phyloP scores from a whole-genome alignment of 257 asterid species.

The Solanum dulcamara region DNA sequence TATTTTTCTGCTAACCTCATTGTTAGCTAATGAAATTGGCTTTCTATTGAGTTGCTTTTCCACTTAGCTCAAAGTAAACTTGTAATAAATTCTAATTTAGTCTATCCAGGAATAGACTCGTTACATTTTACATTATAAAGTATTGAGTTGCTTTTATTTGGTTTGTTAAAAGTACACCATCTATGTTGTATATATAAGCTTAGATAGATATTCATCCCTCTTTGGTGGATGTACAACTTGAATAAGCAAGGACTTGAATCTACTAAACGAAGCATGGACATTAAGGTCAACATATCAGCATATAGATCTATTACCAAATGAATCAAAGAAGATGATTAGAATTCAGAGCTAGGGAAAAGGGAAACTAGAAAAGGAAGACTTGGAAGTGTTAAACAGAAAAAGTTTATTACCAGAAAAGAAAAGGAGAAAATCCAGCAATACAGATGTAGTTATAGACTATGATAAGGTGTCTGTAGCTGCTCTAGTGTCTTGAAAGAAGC shows the following conservation, averaged over 20 bases:
- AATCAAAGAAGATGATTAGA: neutral
- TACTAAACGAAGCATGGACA: neutral
- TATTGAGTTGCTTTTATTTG: neutral
- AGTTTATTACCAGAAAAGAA: neutral
- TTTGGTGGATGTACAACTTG: neutral
- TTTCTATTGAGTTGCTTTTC: neutral
- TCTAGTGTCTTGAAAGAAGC: conserved; percentile 6
- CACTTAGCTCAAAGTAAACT: neutral
- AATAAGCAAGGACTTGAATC: neutral
- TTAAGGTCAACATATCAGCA: neutral
- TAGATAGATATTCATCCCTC: neutral
- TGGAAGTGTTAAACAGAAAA: neutral
- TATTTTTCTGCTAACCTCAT: neutral
- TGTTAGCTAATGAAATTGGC: neutral
- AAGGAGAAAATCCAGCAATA: neutral
- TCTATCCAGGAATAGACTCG: neutral
- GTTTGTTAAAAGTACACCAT: neutral
- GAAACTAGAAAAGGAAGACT: neutral
- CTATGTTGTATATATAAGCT: neutral
- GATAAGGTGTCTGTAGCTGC: neutral
- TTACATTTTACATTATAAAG: neutral
- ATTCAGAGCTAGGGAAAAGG: neutral
- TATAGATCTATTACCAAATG: neutral
- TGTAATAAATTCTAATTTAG: neutral
- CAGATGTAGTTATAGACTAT: neutral